phyloP scores from a whole-genome alignment of 805 yeast genomes.

The Metschnikowia reukaufii region DNA sequence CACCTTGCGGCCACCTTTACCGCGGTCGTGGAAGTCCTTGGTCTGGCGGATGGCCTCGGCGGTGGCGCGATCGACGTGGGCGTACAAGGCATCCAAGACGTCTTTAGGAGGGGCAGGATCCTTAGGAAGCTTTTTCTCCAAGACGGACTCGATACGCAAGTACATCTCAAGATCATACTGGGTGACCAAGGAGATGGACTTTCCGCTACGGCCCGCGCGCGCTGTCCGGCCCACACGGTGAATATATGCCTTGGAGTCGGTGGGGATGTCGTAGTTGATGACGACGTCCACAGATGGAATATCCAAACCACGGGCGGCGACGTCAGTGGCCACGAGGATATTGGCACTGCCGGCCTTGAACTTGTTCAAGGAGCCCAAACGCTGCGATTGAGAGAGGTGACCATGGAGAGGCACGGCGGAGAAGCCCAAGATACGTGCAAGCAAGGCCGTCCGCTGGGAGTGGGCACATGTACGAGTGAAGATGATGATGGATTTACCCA shows the following conservation, averaged over 20 bases:
- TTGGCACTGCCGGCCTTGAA: constrained; percentile 71
- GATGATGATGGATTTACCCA: constrained; percentile 84
- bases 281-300: constrained; percentile 79
- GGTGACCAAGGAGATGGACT: constrained; percentile 82
- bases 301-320: constrained; percentile 88
- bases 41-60: constrained; percentile 84
- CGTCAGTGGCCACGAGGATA: constrained; percentile 79
- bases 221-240: constrained; percentile 96
- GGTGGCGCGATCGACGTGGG: constrained; percentile 87
- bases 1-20: constrained; percentile 29
- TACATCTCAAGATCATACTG: constrained; percentile 92
- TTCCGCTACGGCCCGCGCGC: constrained; percentile 88
- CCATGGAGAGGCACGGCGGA: constrained; percentile 94
- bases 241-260: constrained; percentile 80
- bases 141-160: constrained; percentile 82
- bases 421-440: constrained; percentile 80
- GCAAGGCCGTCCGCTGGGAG: constrained; percentile 83
- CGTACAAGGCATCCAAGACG: constrained; percentile 73
- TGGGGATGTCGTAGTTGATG: constrained; percentile 76
- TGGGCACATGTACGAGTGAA: constrained; percentile 95
- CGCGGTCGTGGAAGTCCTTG: constrained; percentile 58
- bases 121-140: constrained; percentile 79
- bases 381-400: constrained; percentile 79
- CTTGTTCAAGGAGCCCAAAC: constrained; percentile 78
- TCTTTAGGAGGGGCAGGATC: constrained; percentile 73